Evolutionary conservation across 805 yeast genomes (phyloP).

Genomic region (Lachancea sp.): DNA sequence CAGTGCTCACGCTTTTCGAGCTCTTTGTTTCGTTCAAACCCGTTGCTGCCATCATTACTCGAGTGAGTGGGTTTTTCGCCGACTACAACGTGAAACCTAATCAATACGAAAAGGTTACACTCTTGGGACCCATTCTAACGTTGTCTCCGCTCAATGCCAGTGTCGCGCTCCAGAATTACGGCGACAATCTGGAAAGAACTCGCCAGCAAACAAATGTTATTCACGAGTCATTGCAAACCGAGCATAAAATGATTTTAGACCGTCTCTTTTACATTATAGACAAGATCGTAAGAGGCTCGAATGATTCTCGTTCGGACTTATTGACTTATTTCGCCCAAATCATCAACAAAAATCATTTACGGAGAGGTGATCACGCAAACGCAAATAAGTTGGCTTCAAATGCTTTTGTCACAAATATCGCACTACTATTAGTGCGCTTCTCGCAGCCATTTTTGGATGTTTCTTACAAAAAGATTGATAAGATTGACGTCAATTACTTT

Average conservation of each 20-base stretch:
- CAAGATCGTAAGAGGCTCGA: slow-evolving; percentile 67
- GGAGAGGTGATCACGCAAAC: slow-evolving; percentile 81
- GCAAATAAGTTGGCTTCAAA: slow-evolving; percentile 62
- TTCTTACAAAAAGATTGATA: slow-evolving; percentile 59
- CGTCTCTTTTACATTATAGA: slow-evolving; percentile 66
- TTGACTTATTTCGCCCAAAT: slow-evolving; percentile 65
- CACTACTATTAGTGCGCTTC: slow-evolving; percentile 59
- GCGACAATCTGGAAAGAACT: slow-evolving; percentile 29
- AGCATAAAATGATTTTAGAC: slow-evolving; percentile 52
- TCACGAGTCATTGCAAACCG: slow-evolving; percentile 56
- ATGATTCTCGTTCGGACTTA: slow-evolving; percentile 54
- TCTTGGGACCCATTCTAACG: slow-evolving; percentile 71
- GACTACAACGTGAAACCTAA: slow-evolving; percentile 41
- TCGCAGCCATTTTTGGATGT: slow-evolving; percentile 80
- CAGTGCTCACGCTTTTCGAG: slow-evolving; percentile 51
- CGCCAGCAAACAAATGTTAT: slow-evolving; percentile 43
- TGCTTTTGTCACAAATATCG: slow-evolving; percentile 74
- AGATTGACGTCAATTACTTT: slow-evolving; percentile 69
- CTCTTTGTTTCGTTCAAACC: slow-evolving; percentile 51
- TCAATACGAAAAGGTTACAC: slow-evolving; percentile 52
- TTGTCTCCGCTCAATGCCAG: slow-evolving; percentile 64
- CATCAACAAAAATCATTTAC: slow-evolving; percentile 76
- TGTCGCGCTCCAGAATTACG: slow-evolving; percentile 44
- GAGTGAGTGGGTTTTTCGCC: slow-evolving; percentile 48
- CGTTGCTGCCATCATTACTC: slow-evolving; percentile 55